Conservation (phyloP, 202 grass and related monocot species). For the Hordeum pubiflorum region DNA sequence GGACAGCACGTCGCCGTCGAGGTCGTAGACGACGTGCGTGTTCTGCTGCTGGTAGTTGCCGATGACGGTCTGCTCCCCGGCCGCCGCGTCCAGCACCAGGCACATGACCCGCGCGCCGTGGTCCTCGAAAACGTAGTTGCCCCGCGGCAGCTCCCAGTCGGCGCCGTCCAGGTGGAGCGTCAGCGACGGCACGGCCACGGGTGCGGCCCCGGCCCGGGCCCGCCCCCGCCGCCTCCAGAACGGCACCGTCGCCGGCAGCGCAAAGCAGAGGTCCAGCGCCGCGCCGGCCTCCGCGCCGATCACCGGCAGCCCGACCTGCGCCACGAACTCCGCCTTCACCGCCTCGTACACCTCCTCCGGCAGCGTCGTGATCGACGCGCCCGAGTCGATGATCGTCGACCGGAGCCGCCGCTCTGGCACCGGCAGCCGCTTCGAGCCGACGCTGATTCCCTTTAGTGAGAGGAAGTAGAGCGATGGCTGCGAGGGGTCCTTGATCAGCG, state of each 20-base stretch:
- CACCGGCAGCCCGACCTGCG: conserved; percentile 43
- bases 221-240: neutral
- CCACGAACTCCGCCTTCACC: conserved; percentile 54
- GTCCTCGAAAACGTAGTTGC: conserved; percentile 57
- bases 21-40: conserved; percentile 65
- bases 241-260: conserved; percentile 12
- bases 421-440: conserved; percentile 36
- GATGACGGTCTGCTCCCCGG: conserved; percentile 44
- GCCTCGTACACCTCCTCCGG: conserved; percentile 49
- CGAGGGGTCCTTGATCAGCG: conserved; percentile 35
- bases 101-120: conserved; percentile 35
- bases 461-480: conserved; percentile 67
- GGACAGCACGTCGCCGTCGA: conserved; percentile 39
- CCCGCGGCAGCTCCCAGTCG: conserved; percentile 54
- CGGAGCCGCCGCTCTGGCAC: conserved; percentile 14
- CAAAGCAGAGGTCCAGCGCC: conserved; percentile 62
- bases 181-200: conserved; percentile 38
- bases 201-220: neutral
- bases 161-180: conserved; percentile 64
- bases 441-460: conserved; percentile 32
- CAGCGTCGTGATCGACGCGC: conserved; percentile 55
- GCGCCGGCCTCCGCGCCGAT: neutral
- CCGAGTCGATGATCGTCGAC: conserved; percentile 57
- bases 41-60: conserved; percentile 91
- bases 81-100: conserved; percentile 39